These are phyloP conservation scores for Trichoderma erinaceum DNA, from an alignment of 495 filamentous ascomycete genomes.

Conservation along the genomic window DNA sequence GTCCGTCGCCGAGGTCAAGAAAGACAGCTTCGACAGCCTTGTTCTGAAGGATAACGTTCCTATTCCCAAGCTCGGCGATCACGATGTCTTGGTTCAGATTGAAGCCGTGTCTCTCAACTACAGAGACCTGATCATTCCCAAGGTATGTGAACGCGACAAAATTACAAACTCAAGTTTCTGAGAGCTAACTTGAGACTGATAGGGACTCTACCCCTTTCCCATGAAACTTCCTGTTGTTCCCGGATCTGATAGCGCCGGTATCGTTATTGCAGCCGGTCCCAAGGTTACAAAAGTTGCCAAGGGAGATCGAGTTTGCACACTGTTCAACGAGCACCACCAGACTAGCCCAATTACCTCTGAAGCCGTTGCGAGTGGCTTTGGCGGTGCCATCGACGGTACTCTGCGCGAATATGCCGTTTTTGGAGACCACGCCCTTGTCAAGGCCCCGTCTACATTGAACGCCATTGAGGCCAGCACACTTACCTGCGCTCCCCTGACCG, in stretches of 20 bases:
- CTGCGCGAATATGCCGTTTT: slow-evolving; percentile 65
- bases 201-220: slow-evolving; percentile 16
- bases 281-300: slow-evolving; percentile 53
- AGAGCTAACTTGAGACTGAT: slow-evolving; percentile 19
- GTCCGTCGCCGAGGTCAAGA: background rate
- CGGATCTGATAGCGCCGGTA: slow-evolving; percentile 21
- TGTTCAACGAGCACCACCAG: slow-evolving; percentile 68
- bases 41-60: background rate
- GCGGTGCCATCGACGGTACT: slow-evolving; percentile 59
- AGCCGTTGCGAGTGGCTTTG: slow-evolving; percentile 48
- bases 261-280: slow-evolving; percentile 19
- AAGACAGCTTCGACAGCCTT: background rate
- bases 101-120: slow-evolving; percentile 14
- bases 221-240: slow-evolving; percentile 16
- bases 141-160: slow-evolving; percentile 20
- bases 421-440: slow-evolving; percentile 60
- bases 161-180: background rate
- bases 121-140: slow-evolving; percentile 13
- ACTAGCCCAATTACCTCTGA: slow-evolving; percentile 45
- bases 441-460: slow-evolving; percentile 52
- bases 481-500: slow-evolving; percentile 34
- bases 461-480: slow-evolving; percentile 45
- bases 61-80: slow-evolving; percentile 3
- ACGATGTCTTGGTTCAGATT: background rate
- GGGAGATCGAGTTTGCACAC: slow-evolving; percentile 62